Conservation (phyloP, 2,329 filamentous ascomycete species). For the Xylaria sp. region DNA sequence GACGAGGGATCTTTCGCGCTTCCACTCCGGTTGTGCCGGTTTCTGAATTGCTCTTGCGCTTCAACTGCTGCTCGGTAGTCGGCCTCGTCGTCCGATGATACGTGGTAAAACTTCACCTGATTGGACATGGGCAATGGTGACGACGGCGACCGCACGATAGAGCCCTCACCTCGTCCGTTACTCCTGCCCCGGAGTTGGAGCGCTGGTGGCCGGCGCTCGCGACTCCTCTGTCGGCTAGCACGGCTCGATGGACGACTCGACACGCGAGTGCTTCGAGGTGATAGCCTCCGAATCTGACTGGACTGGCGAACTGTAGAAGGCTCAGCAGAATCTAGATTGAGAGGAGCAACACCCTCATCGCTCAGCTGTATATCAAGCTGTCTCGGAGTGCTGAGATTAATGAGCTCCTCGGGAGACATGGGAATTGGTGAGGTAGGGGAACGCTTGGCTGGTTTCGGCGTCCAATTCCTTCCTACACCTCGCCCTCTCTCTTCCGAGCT, state of each 20-base stretch:
- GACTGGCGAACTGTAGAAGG: conserved; percentile 54
- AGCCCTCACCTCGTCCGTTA: conserved; percentile 62
- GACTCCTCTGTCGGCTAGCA: conserved; percentile 52
- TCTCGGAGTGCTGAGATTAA: conserved; percentile 61
- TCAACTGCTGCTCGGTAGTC: conserved; percentile 60
- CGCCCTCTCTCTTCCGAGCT: conserved; percentile 74
- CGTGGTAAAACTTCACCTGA: conserved; percentile 54
- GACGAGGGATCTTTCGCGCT: conserved; percentile 44
- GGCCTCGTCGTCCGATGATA: conserved; percentile 67
- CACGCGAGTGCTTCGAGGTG: conserved; percentile 40
- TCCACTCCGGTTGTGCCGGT: conserved; percentile 59
- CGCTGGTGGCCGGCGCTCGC: conserved; percentile 50
- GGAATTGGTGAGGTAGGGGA: conserved; percentile 92
- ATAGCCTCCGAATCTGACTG: conserved; percentile 39
- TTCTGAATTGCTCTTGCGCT: conserved; percentile 62
- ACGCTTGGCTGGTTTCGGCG: conserved; percentile 74
- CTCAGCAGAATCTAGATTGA: conserved; percentile 45
- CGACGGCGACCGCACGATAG: conserved; percentile 72
- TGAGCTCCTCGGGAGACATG: conserved; percentile 89
- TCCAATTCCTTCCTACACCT: conserved; percentile 65
- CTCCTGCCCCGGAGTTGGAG: conserved; percentile 67
- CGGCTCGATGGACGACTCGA: conserved; percentile 58
- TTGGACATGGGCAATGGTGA: conserved; percentile 80
- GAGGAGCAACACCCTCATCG: conserved; percentile 31
- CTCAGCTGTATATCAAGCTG: conserved; percentile 37